These are phyloP conservation scores for Xylaria palmicola DNA, from an alignment of 495 filamentous ascomycete species.

Conservation along the genomic window DNA sequence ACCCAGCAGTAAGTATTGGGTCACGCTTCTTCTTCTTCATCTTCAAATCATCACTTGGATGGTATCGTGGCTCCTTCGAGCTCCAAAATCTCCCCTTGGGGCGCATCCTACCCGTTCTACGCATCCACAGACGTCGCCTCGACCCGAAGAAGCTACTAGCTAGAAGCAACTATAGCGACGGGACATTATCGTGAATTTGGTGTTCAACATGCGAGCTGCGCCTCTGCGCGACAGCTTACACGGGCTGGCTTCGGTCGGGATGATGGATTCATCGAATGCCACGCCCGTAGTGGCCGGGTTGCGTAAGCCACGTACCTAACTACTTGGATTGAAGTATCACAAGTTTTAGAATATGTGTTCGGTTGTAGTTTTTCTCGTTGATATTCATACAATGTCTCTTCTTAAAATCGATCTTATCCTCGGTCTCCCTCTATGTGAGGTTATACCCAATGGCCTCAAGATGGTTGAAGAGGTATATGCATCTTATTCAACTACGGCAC, in stretches of 20 bases:
- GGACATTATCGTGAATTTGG: constrained; percentile 2
- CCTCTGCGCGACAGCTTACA: constrained; percentile 10
- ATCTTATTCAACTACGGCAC: no score
- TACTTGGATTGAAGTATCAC: not conserved
- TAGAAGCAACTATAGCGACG: not conserved
- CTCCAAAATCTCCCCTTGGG: not conserved
- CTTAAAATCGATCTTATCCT: not conserved
- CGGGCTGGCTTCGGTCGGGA: constrained; percentile 22
- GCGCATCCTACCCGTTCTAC: not conserved
- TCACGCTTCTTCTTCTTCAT: not conserved
- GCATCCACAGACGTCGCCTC: no score
- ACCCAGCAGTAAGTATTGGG: not conserved
- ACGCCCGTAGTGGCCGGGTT: constrained; percentile 11
- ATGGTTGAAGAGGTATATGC: constrained; percentile 2
- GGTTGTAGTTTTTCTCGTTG: not conserved
- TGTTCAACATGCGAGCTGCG: constrained; percentile 3
- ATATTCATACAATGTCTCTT: not conserved
- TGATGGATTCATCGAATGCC: constrained; percentile 17
- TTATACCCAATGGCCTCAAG: not conserved
- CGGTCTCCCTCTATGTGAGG: not conserved
- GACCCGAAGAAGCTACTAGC: not conserved
- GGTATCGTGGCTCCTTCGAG: not conserved
- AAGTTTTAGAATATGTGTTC: not conserved
- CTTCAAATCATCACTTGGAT: not conserved
- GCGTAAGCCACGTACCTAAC: constrained; percentile 6